Evolutionary conservation across 2,329 filamentous ascomycete species (phyloP).

Genomic region (Chaetomium sp.): DNA sequence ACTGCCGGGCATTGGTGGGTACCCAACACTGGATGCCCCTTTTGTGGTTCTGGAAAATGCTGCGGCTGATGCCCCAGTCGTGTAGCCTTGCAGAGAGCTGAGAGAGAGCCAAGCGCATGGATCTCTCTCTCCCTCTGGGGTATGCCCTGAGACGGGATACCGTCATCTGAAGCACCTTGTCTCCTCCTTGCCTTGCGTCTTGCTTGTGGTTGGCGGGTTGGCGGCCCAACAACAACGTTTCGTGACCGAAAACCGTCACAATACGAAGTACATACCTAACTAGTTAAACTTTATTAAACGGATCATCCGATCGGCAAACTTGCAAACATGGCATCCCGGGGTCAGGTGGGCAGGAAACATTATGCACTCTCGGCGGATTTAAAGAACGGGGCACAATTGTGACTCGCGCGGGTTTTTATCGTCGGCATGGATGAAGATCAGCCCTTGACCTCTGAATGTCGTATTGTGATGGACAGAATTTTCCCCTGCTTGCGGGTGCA

Average conservation of each 20-base stretch:
- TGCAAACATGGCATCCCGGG: background rate
- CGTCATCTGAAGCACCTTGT: background rate
- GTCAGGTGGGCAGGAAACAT: background rate
- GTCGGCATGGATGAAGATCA: background rate
- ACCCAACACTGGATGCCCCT: slow-evolving; percentile 5
- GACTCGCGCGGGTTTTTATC: background rate
- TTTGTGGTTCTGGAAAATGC: background rate
- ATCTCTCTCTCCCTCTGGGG: too few species aligned
- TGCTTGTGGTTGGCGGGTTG: slow-evolving; percentile 1
- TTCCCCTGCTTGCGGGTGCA: background rate
- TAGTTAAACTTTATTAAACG: background rate
- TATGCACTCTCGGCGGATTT: background rate
- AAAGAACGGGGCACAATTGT: background rate
- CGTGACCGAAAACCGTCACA: background rate
- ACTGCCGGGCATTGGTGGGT: slow-evolving; percentile 4
- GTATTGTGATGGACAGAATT: background rate
- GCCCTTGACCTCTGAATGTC: background rate
- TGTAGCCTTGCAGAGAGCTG: background rate
- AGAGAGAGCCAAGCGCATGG: background rate
- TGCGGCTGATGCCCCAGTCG: background rate
- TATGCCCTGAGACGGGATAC: background rate
- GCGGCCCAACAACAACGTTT: background rate
- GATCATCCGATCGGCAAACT: slow-evolving; percentile 18
- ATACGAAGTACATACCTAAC: too few species aligned
- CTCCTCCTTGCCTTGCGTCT: background rate